Evolutionary conservation across 148 eudicot species (phyloP).

Genomic region (Camellia lanceoleosa): DNA sequence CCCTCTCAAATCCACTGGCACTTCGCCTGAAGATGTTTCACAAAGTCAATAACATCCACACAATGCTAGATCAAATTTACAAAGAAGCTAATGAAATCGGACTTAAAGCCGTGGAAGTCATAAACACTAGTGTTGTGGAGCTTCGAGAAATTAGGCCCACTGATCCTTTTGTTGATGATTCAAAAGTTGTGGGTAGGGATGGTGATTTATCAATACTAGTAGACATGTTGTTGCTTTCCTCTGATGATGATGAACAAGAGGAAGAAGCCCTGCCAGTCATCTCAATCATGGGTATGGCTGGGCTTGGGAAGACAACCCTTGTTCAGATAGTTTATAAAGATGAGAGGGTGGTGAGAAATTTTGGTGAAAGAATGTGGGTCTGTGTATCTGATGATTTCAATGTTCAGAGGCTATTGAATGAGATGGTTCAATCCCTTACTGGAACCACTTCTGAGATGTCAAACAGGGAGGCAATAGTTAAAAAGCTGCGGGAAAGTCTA

Average conservation of each 20-base stretch:
- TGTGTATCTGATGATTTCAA: slow-evolving; percentile 8
- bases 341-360: background rate
- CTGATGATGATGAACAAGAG: background rate
- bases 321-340: background rate
- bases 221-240: background rate
- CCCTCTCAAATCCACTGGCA: background rate
- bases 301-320: slow-evolving; percentile 9
- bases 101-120: background rate
- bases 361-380: slow-evolving; percentile 12
- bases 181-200: slow-evolving; percentile 11
- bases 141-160: background rate
- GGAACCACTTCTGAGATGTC: background rate
- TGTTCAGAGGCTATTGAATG: background rate
- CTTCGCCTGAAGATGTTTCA: slow-evolving; percentile 7
- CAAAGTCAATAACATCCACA: background rate
- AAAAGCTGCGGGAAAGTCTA: slow-evolving; percentile 5
- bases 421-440: background rate
- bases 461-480: background rate
- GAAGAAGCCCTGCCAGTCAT: background rate
- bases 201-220: slow-evolving; percentile 6
- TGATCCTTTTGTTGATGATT: background rate
- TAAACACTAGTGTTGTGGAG: background rate
- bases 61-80: background rate
- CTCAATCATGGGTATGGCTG: slow-evolving; percentile 11
- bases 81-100: background rate